Evolutionary conservation across 164 flowering plant genomes (phyloP), one percentile per base, ranked within the genome.

Genomic region (Pachysandra terminalis): DNA sequence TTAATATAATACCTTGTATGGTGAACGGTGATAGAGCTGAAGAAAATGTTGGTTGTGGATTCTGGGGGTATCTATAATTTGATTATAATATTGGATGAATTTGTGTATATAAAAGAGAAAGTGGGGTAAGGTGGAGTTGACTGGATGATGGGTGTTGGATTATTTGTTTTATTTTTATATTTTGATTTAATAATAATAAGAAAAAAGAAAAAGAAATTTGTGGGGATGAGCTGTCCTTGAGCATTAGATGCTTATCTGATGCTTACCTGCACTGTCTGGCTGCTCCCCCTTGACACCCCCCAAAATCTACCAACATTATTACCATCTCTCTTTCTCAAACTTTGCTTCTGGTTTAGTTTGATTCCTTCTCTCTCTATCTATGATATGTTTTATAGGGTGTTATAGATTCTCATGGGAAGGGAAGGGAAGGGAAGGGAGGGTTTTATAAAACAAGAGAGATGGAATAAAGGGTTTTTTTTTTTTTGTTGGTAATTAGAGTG

Each of bases 221-320:
- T 60, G 65, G 77, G 66, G 67, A 74, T 74, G 77, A 69, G 73
- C 73, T 74, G 77, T 74, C 73, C 22, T 61, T 61, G n/a, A 69
- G 73, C 73, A 74, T 60, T 74, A 74, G 73, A 74, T 69, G 73
- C 77, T 61, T 28, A 54, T 70, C 77, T 69, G 73, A 74, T 62
- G 35, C 68, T 68, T 51, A 74, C 70, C 77, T 74, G 77, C 67
- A 28, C 52, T 70, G 59, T 69, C 73, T 69, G 51, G 32, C 53
- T 56, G 69, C 61, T 28, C 27, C 68, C n/a, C 68, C 49, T 19
- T 27, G 23, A 57, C 28, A 12, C 25, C 19, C 15, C 26, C 35
- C 37, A 27, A 17, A n/a, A 4, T 55, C n/a, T 19, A 10, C 58
- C 61, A 13, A 24, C n/a, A n/a, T n/a, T 15, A 26, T 1, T 27